phyloP scores from a whole-genome alignment of 768 basidiomycete genomes.

The Cyclocybe cylindracea region DNA sequence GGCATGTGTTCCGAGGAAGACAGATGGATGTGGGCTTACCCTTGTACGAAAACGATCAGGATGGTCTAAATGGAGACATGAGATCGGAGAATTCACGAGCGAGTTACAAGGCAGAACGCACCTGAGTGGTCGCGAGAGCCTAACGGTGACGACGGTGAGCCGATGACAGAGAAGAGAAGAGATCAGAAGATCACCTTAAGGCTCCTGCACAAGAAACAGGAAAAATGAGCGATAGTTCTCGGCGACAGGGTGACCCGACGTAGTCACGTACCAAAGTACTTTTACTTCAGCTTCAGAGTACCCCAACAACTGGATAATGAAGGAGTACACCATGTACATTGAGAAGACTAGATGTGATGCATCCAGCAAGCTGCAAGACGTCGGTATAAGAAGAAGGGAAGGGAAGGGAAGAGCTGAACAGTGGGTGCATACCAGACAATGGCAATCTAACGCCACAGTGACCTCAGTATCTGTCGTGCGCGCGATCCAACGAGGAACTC shows the following conservation, averaged over 20 bases:
- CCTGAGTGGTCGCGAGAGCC: constrained; percentile 24
- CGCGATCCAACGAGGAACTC: constrained; percentile 2
- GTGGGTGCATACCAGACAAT: constrained; percentile 18
- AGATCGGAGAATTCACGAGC: not conserved
- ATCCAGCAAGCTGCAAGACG: constrained; percentile 23
- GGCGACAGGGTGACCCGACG: not conserved
- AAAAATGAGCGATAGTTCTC: not conserved
- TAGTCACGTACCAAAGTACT: constrained; percentile 21
- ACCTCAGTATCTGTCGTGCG: not conserved
- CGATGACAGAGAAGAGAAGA: not conserved
- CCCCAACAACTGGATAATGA: constrained; percentile 23
- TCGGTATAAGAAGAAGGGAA: not conserved
- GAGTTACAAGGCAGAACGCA: not conserved
- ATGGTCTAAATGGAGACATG: constrained; percentile 16
- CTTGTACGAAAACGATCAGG: constrained; percentile 30
- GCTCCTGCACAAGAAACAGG: constrained; percentile 21
- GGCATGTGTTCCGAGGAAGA: not conserved
- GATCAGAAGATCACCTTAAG: constrained; percentile 23
- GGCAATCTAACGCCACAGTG: constrained; percentile 15
- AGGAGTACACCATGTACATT: constrained; percentile 26
- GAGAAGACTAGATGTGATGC: constrained; percentile 26
- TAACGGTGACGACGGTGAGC: not conserved
- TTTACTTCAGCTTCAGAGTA: constrained; percentile 8
- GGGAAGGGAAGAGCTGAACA: not conserved
- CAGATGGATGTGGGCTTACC: constrained; percentile 14